phyloP scores from a whole-genome alignment of 1,284 basidiomycete species.

The Leccinum laetum region DNA sequence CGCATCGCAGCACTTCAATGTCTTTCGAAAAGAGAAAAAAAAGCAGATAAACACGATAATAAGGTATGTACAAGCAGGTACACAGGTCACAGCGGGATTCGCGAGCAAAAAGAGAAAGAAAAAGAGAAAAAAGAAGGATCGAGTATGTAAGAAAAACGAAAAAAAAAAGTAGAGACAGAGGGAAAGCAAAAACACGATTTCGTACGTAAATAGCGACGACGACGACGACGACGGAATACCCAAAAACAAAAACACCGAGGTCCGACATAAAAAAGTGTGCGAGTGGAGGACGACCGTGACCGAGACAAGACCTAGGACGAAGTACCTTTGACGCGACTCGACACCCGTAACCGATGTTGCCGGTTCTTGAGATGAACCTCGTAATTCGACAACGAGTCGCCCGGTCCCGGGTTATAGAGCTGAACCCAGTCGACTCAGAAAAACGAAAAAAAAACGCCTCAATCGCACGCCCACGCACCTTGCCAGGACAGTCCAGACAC shows the following conservation, averaged over 20 bases:
- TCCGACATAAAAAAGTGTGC: constrained; percentile 11
- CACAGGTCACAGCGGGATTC: constrained; percentile 27
- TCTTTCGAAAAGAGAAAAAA: neutral
- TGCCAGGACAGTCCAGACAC: constrained; percentile 94
- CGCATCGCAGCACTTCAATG: no score
- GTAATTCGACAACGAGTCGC: constrained; percentile 89
- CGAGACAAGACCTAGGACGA: constrained; percentile 21
- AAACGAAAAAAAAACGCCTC: neutral
- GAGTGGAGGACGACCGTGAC: neutral
- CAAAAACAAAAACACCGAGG: constrained; percentile 3
- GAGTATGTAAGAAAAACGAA: constrained; percentile 2
- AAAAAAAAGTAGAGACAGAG: neutral
- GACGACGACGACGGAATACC: neutral
- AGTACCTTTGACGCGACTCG: constrained; percentile 31
- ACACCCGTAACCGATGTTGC: constrained; percentile 63
- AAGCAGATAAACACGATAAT: constrained; percentile 34
- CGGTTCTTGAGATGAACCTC: constrained; percentile 89
- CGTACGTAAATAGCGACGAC: constrained; percentile 21
- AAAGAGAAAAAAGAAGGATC: constrained; percentile 8
- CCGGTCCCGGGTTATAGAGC: constrained; percentile 93
- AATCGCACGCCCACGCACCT: constrained; percentile 49
- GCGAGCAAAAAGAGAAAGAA: constrained; percentile 12
- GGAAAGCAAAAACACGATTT: constrained; percentile 9
- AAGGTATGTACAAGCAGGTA: constrained; percentile 38
- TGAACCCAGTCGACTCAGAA: constrained; percentile 30